phyloP scores from a whole-genome alignment of 1,284 basidiomycete species.

The Flammula alnicola region DNA sequence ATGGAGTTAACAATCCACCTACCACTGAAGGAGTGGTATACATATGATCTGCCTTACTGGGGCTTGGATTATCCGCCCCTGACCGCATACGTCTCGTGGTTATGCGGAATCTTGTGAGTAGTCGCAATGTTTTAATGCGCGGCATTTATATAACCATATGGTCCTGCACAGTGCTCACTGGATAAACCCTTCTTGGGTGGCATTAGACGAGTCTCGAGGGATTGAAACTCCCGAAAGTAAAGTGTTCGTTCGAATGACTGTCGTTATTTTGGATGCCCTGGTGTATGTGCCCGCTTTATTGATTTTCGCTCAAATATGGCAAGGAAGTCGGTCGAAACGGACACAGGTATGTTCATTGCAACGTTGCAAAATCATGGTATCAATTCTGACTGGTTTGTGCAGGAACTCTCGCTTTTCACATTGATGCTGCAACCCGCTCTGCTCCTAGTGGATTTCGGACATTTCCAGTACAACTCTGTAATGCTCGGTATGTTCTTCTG shows the following conservation, averaged over 20 bases:
- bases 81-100: slow-evolving; percentile 86
- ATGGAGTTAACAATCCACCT: slow-evolving; percentile 87
- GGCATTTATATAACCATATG: no score
- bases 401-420: slow-evolving; percentile 77
- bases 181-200: slow-evolving; percentile 78
- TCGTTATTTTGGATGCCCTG: slow-evolving; percentile 70
- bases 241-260: slow-evolving; percentile 82
- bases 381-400: slow-evolving; percentile 3
- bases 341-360: slow-evolving; percentile 62
- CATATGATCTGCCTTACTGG: slow-evolving; percentile 88
- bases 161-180: slow-evolving; percentile 58
- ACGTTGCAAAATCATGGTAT: background rate
- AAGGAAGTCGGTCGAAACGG: slow-evolving; percentile 65
- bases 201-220: slow-evolving; percentile 76
- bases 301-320: slow-evolving; percentile 66
- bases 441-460: slow-evolving; percentile 87
- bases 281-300: slow-evolving; percentile 80
- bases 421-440: slow-evolving; percentile 85
- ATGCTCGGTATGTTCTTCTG: slow-evolving; percentile 71
- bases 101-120: slow-evolving; percentile 72
- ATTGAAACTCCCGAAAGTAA: slow-evolving; percentile 72
- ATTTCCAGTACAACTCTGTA: slow-evolving; percentile 92
- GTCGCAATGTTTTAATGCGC: background rate
- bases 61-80: slow-evolving; percentile 92
- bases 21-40: slow-evolving; percentile 81